Percentiles rank a stretch among this genome's conserved stretches.
Evolutionary conservation across 1,139 yeast species (phyloP).

Genomic region (Suhomyces bribrorum): DNA sequence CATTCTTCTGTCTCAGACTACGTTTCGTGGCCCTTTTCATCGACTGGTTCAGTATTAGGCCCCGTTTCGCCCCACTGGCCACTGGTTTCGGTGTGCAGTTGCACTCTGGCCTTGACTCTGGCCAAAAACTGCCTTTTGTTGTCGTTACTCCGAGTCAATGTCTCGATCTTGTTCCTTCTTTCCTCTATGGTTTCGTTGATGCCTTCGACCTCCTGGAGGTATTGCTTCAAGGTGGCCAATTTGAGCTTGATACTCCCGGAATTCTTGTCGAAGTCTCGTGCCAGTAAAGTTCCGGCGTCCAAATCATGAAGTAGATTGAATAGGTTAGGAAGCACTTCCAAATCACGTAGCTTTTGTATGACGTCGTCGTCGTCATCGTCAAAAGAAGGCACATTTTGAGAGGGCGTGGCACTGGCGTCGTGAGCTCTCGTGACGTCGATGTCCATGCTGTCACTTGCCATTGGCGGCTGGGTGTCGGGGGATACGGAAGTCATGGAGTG

Average conservation of each 20-base stretch:
- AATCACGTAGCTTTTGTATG: conserved; percentile 28
- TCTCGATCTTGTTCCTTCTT: conserved; percentile 29
- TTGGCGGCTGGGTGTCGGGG: no score
- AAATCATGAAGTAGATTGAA: conserved; percentile 39
- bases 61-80: no score
- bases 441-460: conserved; percentile 11
- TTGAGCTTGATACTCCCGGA: conserved; percentile 45
- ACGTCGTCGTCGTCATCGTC: conserved; percentile 20
- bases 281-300: conserved; percentile 38
- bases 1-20: no score
- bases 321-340: conserved; percentile 43
- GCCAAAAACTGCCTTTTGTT: conserved; percentile 29
- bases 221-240: conserved; percentile 32
- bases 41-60: no score
- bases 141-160: conserved; percentile 27
- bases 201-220: conserved; percentile 40
- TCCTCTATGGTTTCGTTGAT: conserved; percentile 39
- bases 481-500: no score
- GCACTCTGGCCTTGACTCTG: conserved; percentile 20
- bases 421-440: no score
- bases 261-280: conserved; percentile 47
- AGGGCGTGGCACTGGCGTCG: no score
- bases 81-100: no score
- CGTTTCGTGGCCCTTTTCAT: no score
- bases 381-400: background rate